Base-by-base conservation (phyloP, 495 filamentous ascomycete species). In the Penicillium paxilli region DNA sequence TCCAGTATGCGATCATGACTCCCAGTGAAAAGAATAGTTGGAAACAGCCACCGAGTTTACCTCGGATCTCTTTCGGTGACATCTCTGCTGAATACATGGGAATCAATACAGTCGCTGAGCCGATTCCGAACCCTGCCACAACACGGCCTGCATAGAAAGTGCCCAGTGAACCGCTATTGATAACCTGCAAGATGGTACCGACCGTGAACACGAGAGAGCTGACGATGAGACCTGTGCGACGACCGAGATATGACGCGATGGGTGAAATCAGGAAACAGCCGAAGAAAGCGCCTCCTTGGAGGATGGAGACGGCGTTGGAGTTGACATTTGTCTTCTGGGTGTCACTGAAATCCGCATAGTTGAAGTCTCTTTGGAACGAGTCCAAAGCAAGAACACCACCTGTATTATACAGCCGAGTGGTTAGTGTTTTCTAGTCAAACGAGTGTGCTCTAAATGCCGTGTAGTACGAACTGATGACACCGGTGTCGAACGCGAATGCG, bases 11-110 rank as follows among this genome's bases (percentile, higher is more conserved):
- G 10, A 75, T 61, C 59, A 80, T 77, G 16, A 80, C 75, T 0
- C 78, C 78, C 24, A 71, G 47, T 1, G 76, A 71, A 50, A 77
- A 80, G 62, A 80, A 77, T 8, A 76, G 63, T 51, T 79, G 77
- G 56, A 78, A 79, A 51, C 75, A 73, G 37, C 66, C 52, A n/a
- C 76, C 80, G 5, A 80, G 70, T n/a, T 76, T 67, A 10, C 79
- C 80, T 23, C 80, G 69, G 32, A 83, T 70, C 17, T 78, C 71
- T 54, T 79, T 79, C 0, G 80, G 79, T 32, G 78, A 73, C 68
- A 76, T 82, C 61, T 84, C 81, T 3, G 76, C 73, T 12, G 69
- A 66, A 44, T 73, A 81, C 67, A 81, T 80, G 3, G 83, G 81
- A 1, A 83, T 76, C 21, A 81, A 62, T 5, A 78, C 77, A 0